phyloP scores from a whole-genome alignment of 441 rosid genomes.

The Hura crepitans region DNA sequence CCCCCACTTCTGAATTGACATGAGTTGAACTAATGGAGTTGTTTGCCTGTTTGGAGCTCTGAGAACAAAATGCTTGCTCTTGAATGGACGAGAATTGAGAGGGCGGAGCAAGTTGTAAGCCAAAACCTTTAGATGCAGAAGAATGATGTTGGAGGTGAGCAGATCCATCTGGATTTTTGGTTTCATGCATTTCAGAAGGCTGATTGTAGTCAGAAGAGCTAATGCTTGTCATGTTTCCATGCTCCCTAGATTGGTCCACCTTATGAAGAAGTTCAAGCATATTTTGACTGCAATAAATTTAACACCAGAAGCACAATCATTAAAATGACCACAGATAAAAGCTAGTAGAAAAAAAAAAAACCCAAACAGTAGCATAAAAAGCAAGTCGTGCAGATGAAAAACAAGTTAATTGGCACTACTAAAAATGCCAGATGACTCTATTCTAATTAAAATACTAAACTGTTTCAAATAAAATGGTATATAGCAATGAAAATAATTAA shows the following conservation, averaged over 20 bases:
- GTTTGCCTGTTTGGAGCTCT: constrained; percentile 32
- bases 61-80: constrained; percentile 38
- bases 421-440: constrained; percentile 1
- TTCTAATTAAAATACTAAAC: not conserved
- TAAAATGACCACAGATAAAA: not conserved
- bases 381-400: not conserved
- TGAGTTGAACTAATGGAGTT: constrained; percentile 30
- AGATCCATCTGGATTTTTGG: constrained; percentile 46
- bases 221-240: constrained; percentile 36
- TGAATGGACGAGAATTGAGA: constrained; percentile 52
- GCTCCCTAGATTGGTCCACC: constrained; percentile 63
- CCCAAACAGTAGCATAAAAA: not conserved
- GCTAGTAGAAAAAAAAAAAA: not conserved
- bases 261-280: constrained; percentile 87
- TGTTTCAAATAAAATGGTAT: not conserved
- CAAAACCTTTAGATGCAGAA: constrained; percentile 68
- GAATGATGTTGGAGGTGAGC: constrained; percentile 48
- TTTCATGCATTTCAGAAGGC: constrained; percentile 43
- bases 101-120: constrained; percentile 76
- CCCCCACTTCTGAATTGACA: constrained; percentile 35
- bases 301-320: not conserved
- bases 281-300: constrained; percentile 50
- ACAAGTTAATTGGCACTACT: not conserved
- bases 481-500: constrained; percentile 1
- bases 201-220: constrained; percentile 43